Conservation (phyloP, 1,284 basidiomycete genomes). For the Athelia psychrophila region DNA sequence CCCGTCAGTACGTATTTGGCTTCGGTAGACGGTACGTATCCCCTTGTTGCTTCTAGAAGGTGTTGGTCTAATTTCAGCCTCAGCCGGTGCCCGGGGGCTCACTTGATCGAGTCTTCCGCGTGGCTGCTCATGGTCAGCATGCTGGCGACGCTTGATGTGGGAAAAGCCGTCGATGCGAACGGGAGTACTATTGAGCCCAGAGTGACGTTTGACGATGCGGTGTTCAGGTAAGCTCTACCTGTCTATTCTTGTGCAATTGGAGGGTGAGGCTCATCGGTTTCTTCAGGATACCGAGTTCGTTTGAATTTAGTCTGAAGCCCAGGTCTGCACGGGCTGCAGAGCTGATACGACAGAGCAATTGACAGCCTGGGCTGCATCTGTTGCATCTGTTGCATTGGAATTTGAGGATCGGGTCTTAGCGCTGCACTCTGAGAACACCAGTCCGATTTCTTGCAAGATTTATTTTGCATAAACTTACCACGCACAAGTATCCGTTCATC, state of each 20-base stretch:
- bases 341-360: background rate
- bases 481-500: no score
- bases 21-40: constrained; percentile 49
- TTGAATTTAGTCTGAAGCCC: background rate
- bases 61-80: background rate
- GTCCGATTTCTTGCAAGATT: no score
- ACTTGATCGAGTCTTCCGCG: constrained; percentile 50
- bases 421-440: no score
- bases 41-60: background rate
- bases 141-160: constrained; percentile 50
- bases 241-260: background rate
- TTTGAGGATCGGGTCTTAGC: no score
- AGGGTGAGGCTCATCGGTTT: background rate
- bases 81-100: constrained; percentile 46
- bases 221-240: constrained; percentile 44
- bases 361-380: no score
- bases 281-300: background rate
- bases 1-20: constrained; percentile 48
- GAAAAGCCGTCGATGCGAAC: constrained; percentile 44
- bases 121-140: constrained; percentile 50
- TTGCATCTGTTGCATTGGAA: no score
- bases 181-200: constrained; percentile 44
- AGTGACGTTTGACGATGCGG: constrained; percentile 44
- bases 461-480: no score
- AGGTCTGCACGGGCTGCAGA: constrained; percentile 4